Conservation (phyloP, 257 asterid genomes). For the Asclepias syriaca region DNA sequence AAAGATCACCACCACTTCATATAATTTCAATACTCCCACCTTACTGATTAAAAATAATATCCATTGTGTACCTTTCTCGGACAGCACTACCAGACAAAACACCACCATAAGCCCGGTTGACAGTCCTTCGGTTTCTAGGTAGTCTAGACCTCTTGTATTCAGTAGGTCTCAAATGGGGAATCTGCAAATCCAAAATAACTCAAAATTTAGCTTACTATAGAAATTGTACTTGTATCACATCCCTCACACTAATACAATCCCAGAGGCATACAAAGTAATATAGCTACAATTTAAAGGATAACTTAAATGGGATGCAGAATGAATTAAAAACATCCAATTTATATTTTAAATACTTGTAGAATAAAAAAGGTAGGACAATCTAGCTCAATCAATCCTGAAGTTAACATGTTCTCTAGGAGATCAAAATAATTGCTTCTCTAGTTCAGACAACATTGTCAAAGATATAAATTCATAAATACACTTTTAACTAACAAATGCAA, state of each 20-base stretch:
- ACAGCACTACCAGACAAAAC: conserved; percentile 72
- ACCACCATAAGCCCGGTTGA: conserved; percentile 77
- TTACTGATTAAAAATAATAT: not conserved
- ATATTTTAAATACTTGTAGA: no score
- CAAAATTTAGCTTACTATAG: not conserved
- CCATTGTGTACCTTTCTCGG: conserved; percentile 49
- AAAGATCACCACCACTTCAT: not conserved
- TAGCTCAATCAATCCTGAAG: no score
- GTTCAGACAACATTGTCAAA: no score
- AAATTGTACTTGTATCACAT: not conserved
- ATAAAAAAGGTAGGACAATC: no score
- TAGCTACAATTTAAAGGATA: no score
- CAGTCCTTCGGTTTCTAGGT: conserved; percentile 65
- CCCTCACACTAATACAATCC: not conserved
- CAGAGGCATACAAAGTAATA: not conserved
- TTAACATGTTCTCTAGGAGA: no score
- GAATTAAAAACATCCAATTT: no score
- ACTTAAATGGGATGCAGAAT: no score
- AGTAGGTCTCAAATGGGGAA: conserved; percentile 80
- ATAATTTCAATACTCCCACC: not conserved
- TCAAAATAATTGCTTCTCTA: no score
- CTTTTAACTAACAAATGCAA: no score
- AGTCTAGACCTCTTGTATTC: conserved; percentile 76
- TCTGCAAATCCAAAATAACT: conserved; percentile 25
- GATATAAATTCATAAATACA: no score